Percentiles rank a stretch among this genome's conserved stretches.
These are phyloP conservation scores for Colletotrichum echinochloae DNA, from an alignment of 2,329 filamentous ascomycete genomes.

Conservation along the genomic window DNA sequence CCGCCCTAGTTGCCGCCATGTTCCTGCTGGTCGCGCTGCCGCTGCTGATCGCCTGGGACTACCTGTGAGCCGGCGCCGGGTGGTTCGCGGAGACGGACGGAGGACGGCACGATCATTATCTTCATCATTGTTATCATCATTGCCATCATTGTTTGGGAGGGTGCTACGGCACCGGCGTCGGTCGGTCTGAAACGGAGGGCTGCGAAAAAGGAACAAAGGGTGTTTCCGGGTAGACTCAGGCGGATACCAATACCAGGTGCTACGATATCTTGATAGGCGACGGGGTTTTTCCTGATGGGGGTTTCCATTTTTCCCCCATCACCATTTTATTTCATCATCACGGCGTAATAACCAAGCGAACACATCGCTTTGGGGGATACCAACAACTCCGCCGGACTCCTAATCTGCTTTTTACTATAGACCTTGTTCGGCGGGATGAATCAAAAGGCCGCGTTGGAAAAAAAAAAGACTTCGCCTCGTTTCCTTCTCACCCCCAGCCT, in stretches of 20 bases:
- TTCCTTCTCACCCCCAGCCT: background rate
- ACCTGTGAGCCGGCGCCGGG: slow-evolving; percentile 4
- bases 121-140: background rate
- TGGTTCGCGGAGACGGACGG: background rate
- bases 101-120: background rate
- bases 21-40: slow-evolving; percentile 30
- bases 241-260: background rate
- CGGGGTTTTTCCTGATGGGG: background rate
- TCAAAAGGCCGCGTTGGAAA: background rate
- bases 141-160: background rate
- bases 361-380: background rate
- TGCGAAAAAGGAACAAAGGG: background rate
- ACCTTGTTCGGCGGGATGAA: background rate
- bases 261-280: background rate
- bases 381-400: background rate
- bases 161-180: background rate
- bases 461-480: background rate
- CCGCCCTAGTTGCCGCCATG: slow-evolving; percentile 28
- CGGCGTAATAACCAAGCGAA: slow-evolving; percentile 20
- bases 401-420: background rate
- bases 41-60: slow-evolving; percentile 28
- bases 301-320: background rate
- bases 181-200: background rate
- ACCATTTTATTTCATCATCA: background rate
- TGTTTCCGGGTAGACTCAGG: background rate